phyloP scores from a whole-genome alignment of 2,329 filamentous ascomycete species.

The Pseudogymnoascus sp. region DNA sequence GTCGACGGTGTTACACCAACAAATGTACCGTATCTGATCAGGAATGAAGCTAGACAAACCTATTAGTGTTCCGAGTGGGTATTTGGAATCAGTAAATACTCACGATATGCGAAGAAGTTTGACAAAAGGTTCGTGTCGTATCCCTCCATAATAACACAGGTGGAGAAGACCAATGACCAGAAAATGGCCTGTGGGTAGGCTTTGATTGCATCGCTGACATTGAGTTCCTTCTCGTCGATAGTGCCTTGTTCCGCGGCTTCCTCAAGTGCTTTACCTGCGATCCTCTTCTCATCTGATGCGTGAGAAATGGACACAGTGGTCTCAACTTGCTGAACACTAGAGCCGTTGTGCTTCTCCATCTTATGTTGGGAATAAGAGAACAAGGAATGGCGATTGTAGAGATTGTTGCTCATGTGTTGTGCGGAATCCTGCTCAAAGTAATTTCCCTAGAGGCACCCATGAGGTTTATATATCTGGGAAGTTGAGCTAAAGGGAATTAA shows the following conservation, averaged over 20 bases:
- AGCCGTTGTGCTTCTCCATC: neutral
- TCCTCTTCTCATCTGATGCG: neutral
- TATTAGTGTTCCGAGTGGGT: slow-evolving; percentile 8
- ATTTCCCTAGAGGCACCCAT: neutral
- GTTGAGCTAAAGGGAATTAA: too few species aligned
- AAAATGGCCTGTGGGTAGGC: slow-evolving; percentile 77
- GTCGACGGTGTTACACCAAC: slow-evolving; percentile 6
- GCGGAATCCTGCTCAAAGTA: neutral
- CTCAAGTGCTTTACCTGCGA: neutral
- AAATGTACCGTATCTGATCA: neutral
- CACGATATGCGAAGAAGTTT: slow-evolving; percentile 51
- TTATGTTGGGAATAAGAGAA: neutral
- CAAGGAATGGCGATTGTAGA: neutral
- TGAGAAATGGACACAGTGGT: neutral
- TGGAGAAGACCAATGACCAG: slow-evolving; percentile 77
- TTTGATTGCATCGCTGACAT: slow-evolving; percentile 66
- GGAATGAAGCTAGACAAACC: slow-evolving; percentile 14
- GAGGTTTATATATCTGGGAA: neutral
- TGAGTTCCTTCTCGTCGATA: slow-evolving; percentile 52
- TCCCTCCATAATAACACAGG: slow-evolving; percentile 81
- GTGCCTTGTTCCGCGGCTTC: neutral
- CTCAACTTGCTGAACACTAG: neutral
- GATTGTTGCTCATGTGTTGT: neutral
- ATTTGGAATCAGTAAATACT: neutral
- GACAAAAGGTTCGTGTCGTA: slow-evolving; percentile 75